Conservation (phyloP, 805 yeast species). For the Candida oleophila region DNA sequence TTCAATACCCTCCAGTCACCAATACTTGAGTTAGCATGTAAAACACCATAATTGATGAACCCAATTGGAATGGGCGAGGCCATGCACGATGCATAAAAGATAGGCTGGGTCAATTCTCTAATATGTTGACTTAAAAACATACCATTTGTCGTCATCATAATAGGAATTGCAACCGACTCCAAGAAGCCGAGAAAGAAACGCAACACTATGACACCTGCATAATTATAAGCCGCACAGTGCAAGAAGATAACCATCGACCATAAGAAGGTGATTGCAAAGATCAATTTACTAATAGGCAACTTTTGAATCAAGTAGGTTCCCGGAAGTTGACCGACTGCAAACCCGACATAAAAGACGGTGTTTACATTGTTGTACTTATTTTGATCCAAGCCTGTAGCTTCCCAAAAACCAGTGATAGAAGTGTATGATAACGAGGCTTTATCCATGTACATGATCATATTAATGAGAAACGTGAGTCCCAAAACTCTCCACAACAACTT, state of each 20-base stretch:
- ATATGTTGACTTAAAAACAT: conserved; percentile 48
- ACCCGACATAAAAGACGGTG: conserved; percentile 55
- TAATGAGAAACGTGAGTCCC: conserved; percentile 32
- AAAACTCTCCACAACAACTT: conserved; percentile 22
- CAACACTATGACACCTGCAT: conserved; percentile 45
- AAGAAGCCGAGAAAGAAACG: conserved; percentile 52
- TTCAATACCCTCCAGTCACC: conserved; percentile 54
- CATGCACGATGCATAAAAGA: conserved; percentile 52
- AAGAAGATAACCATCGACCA: conserved; percentile 51
- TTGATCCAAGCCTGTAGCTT: conserved; percentile 44
- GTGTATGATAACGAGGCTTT: conserved; percentile 52
- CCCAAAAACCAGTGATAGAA: conserved; percentile 47
- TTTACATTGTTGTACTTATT: conserved; percentile 47
- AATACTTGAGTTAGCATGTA: conserved; percentile 20
- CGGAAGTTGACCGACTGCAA: conserved; percentile 44
- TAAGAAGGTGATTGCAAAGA: conserved; percentile 31
- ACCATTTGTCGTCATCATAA: conserved; percentile 45
- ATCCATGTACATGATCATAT: conserved; percentile 48
- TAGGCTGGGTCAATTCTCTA: conserved; percentile 51
- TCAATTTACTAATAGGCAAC: conserved; percentile 38
- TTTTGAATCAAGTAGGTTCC: conserved; percentile 45
- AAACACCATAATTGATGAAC: conserved; percentile 43
- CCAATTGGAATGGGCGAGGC: conserved; percentile 54
- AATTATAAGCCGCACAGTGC: conserved; percentile 44
- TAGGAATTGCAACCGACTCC: conserved; percentile 24